These are phyloP conservation scores for Boletus subcaerulescens DNA, from an alignment of 768 basidiomycete genomes.

Conservation along the genomic window DNA sequence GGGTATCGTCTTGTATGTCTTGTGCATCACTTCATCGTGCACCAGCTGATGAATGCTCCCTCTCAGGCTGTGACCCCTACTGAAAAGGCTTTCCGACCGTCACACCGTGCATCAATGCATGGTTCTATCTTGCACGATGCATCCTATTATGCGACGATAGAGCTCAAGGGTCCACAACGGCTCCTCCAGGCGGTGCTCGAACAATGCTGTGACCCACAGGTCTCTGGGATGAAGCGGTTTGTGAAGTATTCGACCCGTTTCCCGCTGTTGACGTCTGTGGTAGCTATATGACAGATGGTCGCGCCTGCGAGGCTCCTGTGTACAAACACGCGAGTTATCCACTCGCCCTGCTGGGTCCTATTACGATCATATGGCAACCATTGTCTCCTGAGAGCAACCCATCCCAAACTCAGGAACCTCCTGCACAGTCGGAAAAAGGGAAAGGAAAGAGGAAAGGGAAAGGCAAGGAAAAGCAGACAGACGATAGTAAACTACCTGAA, in stretches of 20 bases:
- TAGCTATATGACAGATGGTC: slow-evolving; percentile 66
- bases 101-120: slow-evolving; percentile 83
- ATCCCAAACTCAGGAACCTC: not conserved
- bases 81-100: slow-evolving; percentile 88
- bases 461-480: slow-evolving; percentile 34
- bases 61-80: slow-evolving; percentile 78
- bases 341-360: slow-evolving; percentile 64
- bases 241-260: not conserved
- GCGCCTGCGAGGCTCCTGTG: slow-evolving; percentile 62
- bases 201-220: slow-evolving; percentile 63
- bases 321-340: slow-evolving; percentile 69
- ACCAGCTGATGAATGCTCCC: not conserved
- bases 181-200: slow-evolving; percentile 53
- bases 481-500: slow-evolving; percentile 5
- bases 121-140: slow-evolving; percentile 88
- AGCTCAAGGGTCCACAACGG: slow-evolving; percentile 62
- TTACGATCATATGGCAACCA: slow-evolving; percentile 73
- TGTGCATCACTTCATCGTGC: not conserved
- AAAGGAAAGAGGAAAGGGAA: slow-evolving; percentile 18
- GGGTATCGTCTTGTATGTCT: slow-evolving; percentile 76
- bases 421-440: slow-evolving; percentile 3
- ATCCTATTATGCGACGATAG: slow-evolving; percentile 76
- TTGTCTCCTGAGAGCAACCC: not conserved
- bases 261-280: not conserved
- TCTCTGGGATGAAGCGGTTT: slow-evolving; percentile 62